Percentiles rank a stretch among this genome's conserved stretches.
phyloP scores from a whole-genome alignment of 1,139 yeast species.

The Pichia kudriavzevii region DNA sequence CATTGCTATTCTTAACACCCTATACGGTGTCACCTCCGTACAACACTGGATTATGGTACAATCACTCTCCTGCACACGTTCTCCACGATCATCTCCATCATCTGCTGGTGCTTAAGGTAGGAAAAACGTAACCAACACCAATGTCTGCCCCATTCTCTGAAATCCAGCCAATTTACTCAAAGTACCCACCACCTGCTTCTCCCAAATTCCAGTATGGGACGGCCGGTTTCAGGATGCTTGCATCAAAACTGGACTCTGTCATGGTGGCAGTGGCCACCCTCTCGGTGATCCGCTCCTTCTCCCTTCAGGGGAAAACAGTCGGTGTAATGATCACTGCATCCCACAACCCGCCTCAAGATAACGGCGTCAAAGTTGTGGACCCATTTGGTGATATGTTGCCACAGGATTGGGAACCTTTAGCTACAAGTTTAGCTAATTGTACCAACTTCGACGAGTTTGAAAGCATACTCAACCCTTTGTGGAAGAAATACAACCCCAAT shows the following conservation, averaged over 20 bases:
- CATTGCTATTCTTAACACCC: no score
- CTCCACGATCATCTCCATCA: no score
- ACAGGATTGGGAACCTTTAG: slow-evolving; percentile 74
- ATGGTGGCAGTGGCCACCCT: slow-evolving; percentile 78
- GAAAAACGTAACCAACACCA: no score
- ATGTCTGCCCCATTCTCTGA: slow-evolving; percentile 18
- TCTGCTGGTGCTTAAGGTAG: no score
- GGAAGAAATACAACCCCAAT: slow-evolving; percentile 26
- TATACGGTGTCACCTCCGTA: no score
- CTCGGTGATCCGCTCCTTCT: slow-evolving; percentile 75
- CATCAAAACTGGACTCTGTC: slow-evolving; percentile 67
- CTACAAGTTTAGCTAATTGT: slow-evolving; percentile 75
- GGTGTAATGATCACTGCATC: slow-evolving; percentile 97
- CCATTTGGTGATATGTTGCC: slow-evolving; percentile 92
- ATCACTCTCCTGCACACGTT: no score
- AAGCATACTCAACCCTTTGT: slow-evolving; percentile 23
- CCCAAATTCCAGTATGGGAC: slow-evolving; percentile 71
- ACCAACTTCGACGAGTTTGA: slow-evolving; percentile 31
- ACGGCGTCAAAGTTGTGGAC: slow-evolving; percentile 93
- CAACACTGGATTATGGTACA: no score
- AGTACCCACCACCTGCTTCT: slow-evolving; percentile 41
- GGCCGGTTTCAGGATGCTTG: slow-evolving; percentile 89
- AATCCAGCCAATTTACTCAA: slow-evolving; percentile 31
- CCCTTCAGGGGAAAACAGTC: slow-evolving; percentile 56
- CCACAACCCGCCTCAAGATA: slow-evolving; percentile 91